Base-by-base conservation (phyloP, 352 stramenopile genomes). In the Phytophthora lateralis region DNA sequence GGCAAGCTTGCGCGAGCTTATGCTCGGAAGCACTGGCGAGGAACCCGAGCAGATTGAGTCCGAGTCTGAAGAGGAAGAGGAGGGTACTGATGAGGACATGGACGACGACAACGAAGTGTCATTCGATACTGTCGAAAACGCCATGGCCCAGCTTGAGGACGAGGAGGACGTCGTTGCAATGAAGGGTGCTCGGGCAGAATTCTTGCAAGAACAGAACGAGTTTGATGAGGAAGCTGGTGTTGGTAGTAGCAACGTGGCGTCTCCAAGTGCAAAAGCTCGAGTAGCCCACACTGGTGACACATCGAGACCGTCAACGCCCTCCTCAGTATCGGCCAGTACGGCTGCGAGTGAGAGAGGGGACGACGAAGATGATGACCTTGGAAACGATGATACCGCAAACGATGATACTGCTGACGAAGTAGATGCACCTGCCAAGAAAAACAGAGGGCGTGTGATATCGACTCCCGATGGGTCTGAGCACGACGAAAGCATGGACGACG, bases 101-200 rank as follows among this genome's bases (percentile, higher is more conserved):
- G 75, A 75, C 3, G 64, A 71, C 26, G 58, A 72, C 3, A 75
- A 91, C n/a, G 66, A 86, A 75, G 12, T 88, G 48, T 80, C 81
- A 18, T 65, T 87, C 49, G 83, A 90, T 60, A 76, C 71, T 8
- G 85, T 99, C 43, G 88, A 98, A 64, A 89, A 82, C 24, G 92
- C 93, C 6, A 99, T 99, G 96, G 85, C 92, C 11, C 77, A 95
- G 42, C 64, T 99, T 6, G 97, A 99, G 76, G 97, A 99, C 64
- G 92, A 97, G 51, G 94, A 98, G 48, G 96, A 99, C 68, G 94
- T 98, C 6, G 83, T 89, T 10, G 96, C 95, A 2, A 96, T 98
- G 79, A 78, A 89, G 37, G 95, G 82, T 10, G 92, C 82, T 15
- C 63, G 76, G 27, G 79, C 80, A 2, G 81, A 92, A 49, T 75